Evolutionary conservation across 2,329 filamentous ascomycete species (phyloP).

Genomic region (Pseudogymnoascus sp.): DNA sequence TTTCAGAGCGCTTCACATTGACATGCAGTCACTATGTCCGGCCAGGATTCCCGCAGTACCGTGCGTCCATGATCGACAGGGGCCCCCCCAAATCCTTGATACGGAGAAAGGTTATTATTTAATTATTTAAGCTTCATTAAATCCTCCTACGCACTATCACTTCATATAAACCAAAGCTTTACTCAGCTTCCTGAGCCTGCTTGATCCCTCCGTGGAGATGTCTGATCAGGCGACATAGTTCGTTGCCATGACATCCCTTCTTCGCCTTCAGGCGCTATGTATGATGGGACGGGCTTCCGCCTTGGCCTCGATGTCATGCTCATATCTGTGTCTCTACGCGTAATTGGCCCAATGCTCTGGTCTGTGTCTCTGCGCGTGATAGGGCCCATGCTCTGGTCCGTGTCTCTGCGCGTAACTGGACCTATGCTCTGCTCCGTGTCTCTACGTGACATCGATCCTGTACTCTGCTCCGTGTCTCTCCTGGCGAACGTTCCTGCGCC

Average conservation of each 20-base stretch:
- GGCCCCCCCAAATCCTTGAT: background rate
- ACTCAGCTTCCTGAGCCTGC: background rate
- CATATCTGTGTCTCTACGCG: background rate
- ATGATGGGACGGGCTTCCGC: background rate
- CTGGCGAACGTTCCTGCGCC: background rate
- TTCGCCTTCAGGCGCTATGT: background rate
- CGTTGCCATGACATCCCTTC: background rate
- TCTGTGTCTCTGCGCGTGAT: background rate
- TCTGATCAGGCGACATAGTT: conserved; percentile 1
- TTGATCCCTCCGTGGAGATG: background rate
- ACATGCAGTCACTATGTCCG: background rate
- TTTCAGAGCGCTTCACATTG: background rate
- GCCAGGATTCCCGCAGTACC: background rate
- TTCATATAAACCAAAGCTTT: background rate
- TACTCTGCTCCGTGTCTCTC: background rate
- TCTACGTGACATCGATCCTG: background rate
- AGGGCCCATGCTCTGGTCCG: no score
- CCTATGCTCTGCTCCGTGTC: background rate
- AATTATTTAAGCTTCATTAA: background rate
- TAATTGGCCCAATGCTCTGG: background rate
- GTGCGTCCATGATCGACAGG: background rate
- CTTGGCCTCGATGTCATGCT: background rate
- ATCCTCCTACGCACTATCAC: background rate
- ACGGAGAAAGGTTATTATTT: background rate
- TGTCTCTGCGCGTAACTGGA: background rate